Evolutionary conservation across 768 basidiomycete species (phyloP), one percentile per base, ranked within the genome.

Genomic region (Lentinula lateritia): DNA sequence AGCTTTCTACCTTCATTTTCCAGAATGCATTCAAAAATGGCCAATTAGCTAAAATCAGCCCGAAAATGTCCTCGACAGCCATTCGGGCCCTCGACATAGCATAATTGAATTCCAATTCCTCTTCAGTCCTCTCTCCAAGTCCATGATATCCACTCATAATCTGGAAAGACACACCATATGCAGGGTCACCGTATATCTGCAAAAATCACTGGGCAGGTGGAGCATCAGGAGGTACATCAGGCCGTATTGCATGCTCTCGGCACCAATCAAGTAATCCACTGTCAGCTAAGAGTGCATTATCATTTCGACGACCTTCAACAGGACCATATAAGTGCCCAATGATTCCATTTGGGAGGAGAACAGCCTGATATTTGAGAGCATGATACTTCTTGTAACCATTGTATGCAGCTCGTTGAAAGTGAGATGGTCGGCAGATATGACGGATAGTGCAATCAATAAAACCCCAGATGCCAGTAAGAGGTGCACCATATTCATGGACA

Each of bases 381-480:
- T 71, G 70, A 35, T 50, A n/a, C 57, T 66, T 66, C 23, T 71
- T 71, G 58, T 66, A 62, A 1, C 69, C 67, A 34, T 68, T 71
- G 45, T 70, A 71, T 23, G 60, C 66, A 48, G 58, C 38, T 5
- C 65, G 57, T 32, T 71, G 70, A 20, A 35, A 60, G 32, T 32
- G 16, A 3, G 50, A 46, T 6, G 70, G 70, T 2, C 62, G 66
- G n/a, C 62, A 61, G n/a, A 66, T 67, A 2, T 38, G 5, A 1
- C 66, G 65, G 35, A 71, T 67, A 38, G 67, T 71, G 55, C 69
- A 65, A 50, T 71, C 70, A 18, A 71, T 65, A 57, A 70, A 68
- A 43, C 1, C 65, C 7, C 7, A 55, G 20, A 6, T 9, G 53
- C 34, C 68, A 66, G 67, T 65, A 52, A 69, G 63, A 39, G 53